These are phyloP conservation scores for Gossypium schwendimanii DNA, from an alignment of 441 rosid genomes.

Conservation along the genomic window DNA sequence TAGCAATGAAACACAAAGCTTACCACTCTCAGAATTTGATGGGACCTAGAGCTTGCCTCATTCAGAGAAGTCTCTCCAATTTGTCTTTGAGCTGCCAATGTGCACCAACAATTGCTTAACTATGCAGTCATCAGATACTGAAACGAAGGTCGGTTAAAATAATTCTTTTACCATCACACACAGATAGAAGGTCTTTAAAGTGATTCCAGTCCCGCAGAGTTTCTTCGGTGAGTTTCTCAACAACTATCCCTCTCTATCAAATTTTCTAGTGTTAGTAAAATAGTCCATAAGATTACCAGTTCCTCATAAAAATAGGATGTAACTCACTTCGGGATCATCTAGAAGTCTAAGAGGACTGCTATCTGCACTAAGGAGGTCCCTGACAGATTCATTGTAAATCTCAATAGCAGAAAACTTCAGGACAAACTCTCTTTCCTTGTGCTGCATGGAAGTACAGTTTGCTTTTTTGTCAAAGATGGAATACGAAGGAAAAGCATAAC, in stretches of 20 bases:
- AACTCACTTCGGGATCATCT: constrained; percentile 83
- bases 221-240: constrained; percentile 83
- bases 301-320: constrained; percentile 17
- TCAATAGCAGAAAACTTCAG: constrained; percentile 88
- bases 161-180: constrained; percentile 58
- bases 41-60: constrained; percentile 92
- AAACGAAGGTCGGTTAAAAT: constrained; percentile 2
- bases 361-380: constrained; percentile 75
- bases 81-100: constrained; percentile 80
- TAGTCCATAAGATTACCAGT: constrained; percentile 4
- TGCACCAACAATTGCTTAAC: constrained; percentile 10
- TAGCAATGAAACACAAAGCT: constrained; percentile 15
- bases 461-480: background rate
- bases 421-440: constrained; percentile 67
- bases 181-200: constrained; percentile 61
- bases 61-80: constrained; percentile 89
- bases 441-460: constrained; percentile 33
- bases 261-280: constrained; percentile 12
- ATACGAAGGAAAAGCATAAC: background rate
- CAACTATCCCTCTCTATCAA: constrained; percentile 77
- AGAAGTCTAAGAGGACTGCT: constrained; percentile 68
- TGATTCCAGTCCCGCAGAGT: constrained; percentile 61
- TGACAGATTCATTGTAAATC: constrained; percentile 87
- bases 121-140: constrained; percentile 12
- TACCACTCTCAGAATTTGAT: constrained; percentile 95